Evolutionary conservation across 2,329 filamentous ascomycete species (phyloP).

Genomic region (Akanthomyces dipterigenus): DNA sequence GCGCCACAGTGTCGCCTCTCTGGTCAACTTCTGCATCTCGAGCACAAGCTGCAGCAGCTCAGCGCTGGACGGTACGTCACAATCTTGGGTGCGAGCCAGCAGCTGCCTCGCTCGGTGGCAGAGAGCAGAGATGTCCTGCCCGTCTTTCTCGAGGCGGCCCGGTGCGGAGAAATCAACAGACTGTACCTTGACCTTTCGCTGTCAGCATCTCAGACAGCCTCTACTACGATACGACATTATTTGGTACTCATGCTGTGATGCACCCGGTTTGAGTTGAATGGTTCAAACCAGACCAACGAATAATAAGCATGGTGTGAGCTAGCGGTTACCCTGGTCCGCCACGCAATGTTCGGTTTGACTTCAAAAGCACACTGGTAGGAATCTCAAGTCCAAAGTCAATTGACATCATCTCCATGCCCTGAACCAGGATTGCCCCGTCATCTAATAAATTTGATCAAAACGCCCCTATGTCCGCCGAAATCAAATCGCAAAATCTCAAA

Average conservation of each 20-base stretch:
- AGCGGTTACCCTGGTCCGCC: neutral
- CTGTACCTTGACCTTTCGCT: constrained; percentile 23
- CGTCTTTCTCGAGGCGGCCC: constrained; percentile 23
- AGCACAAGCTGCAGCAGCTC: constrained; percentile 21
- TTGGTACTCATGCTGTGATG: neutral
- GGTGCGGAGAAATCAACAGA: neutral
- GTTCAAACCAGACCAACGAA: neutral
- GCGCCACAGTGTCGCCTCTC: constrained; percentile 24
- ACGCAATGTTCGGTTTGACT: neutral
- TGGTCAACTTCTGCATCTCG: constrained; percentile 26
- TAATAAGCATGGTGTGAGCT: neutral
- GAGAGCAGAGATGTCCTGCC: constrained; percentile 12
- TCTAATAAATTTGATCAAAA: constrained; percentile 1
- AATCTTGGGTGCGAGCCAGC: constrained; percentile 14
- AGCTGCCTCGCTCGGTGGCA: constrained; percentile 26
- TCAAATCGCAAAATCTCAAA: neutral
- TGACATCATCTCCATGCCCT: neutral
- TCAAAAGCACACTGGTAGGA: neutral
- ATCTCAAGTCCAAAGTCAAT: neutral
- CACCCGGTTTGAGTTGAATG: neutral
- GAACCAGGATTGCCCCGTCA: neutral
- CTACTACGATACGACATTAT: constrained; percentile 23
- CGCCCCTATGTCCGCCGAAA: neutral
- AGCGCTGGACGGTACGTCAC: neutral
- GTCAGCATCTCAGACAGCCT: constrained; percentile 27